phyloP scores from a whole-genome alignment of 2,329 filamentous ascomycete species.

The Talaromyces verruculosus region DNA sequence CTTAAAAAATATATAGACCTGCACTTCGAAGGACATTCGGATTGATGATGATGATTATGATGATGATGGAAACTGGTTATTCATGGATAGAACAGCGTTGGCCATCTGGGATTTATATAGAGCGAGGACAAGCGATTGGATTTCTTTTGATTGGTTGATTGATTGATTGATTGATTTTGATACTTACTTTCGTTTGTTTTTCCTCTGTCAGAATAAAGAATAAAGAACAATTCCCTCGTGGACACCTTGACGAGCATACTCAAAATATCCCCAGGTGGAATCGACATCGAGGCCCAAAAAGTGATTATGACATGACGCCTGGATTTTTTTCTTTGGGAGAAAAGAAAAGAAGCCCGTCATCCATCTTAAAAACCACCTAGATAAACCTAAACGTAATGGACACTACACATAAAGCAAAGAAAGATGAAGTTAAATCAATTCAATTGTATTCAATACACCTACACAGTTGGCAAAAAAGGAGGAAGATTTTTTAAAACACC shows the following conservation, averaged over 20 bases:
- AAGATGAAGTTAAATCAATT: not conserved
- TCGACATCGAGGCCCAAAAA: not conserved
- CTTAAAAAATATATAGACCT: no score
- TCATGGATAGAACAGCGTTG: not conserved
- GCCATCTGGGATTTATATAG: not conserved
- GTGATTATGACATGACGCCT: no score
- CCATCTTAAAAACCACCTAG: no score
- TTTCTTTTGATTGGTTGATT: not conserved
- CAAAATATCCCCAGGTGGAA: no score
- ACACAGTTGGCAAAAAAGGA: not conserved
- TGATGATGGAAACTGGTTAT: not conserved
- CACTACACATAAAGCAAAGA: not conserved
- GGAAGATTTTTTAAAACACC: not conserved
- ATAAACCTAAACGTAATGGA: not conserved
- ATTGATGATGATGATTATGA: not conserved
- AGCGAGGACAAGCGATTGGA: not conserved
- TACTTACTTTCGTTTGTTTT: not conserved
- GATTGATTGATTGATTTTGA: not conserved
- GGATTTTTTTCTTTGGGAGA: no score
- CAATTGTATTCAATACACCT: not conserved
- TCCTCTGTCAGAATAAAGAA: not conserved
- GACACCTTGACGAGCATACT: not conserved
- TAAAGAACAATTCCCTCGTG: not conserved
- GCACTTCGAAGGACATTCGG: no score
- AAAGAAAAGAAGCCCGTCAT: no score